Evolutionary conservation across 2,329 filamentous ascomycete genomes (phyloP).

Genomic region (Aspergillus fumigatus): DNA sequence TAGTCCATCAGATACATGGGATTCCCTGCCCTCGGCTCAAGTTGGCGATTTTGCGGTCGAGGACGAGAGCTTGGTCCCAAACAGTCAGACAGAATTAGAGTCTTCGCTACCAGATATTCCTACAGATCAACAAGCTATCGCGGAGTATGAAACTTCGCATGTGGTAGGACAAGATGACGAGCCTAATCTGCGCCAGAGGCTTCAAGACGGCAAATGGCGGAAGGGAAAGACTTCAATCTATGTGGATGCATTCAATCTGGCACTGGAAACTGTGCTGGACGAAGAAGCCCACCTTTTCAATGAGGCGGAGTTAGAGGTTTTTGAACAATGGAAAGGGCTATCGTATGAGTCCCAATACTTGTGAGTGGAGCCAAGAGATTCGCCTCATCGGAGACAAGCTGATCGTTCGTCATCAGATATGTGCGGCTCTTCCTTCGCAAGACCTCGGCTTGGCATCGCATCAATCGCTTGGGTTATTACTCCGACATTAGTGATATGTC

Average conservation of each 20-base stretch:
- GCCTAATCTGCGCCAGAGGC: conserved; percentile 43
- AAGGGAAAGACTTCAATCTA: conserved; percentile 85
- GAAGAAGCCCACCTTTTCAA: conserved; percentile 88
- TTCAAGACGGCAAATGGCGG: conserved; percentile 62
- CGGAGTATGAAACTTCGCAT: conserved; percentile 70
- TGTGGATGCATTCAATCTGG: conserved; percentile 93
- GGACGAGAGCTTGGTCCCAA: conserved; percentile 14
- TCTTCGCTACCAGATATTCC: conserved; percentile 64
- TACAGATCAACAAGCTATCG: conserved; percentile 66
- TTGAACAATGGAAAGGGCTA: conserved; percentile 67
- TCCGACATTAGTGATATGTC: conserved; percentile 74
- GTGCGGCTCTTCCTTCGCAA: conserved; percentile 91
- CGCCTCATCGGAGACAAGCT: neutral
- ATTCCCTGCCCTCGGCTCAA: conserved; percentile 13
- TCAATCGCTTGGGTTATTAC: conserved; percentile 72
- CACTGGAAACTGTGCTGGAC: conserved; percentile 80
- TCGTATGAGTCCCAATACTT: conserved; percentile 86
- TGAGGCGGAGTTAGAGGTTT: conserved; percentile 70
- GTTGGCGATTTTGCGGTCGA: neutral
- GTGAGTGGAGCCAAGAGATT: conserved; percentile 46
- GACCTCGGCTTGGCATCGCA: conserved; percentile 83
- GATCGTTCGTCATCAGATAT: conserved; percentile 54
- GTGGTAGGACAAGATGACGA: conserved; percentile 48
- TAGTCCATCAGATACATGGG: conserved; percentile 34
- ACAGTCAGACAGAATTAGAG: conserved; percentile 62